A percentile compares a stretch with the other conserved stretches of the same genome.
phyloP scores from a whole-genome alignment of 2,329 filamentous ascomycete species.

The Colletotrichum sp. region DNA sequence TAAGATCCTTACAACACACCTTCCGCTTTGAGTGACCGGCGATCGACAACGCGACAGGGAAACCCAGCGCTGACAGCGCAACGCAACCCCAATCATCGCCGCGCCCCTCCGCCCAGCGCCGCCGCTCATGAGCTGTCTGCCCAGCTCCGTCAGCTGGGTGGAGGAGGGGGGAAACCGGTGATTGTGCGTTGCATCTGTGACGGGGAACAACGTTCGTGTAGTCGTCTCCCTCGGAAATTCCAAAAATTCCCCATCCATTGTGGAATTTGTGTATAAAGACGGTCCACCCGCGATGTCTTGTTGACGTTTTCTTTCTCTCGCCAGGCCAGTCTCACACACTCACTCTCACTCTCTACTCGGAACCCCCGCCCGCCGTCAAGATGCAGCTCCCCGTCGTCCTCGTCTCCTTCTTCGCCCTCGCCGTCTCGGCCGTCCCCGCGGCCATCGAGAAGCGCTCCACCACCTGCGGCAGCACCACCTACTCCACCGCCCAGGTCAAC shows the following conservation, averaged over 20 bases:
- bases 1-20: slow-evolving; percentile 10
- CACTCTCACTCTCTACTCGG: not conserved
- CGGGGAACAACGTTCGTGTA: not conserved
- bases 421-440: slow-evolving; percentile 8
- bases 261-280: not conserved
- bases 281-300: not conserved
- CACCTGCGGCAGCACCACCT: slow-evolving; percentile 59
- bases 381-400: slow-evolving; percentile 21
- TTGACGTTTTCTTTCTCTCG: not conserved
- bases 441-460: slow-evolving; percentile 36
- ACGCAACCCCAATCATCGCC: not conserved
- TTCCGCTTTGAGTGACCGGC: slow-evolving; percentile 9
- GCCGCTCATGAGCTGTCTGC: not conserved
- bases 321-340: not conserved
- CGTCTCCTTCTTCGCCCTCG: slow-evolving; percentile 18
- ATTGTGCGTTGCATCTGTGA: not conserved
- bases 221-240: not conserved
- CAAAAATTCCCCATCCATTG: not conserved
- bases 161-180: not conserved
- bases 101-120: not conserved
- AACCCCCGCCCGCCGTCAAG: not conserved
- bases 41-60: not conserved
- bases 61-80: not conserved
- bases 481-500: slow-evolving; percentile 54
- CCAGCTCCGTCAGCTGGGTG: not conserved